phyloP scores from a whole-genome alignment of 306 rosid species.

The Cicer chorassanicum region DNA sequence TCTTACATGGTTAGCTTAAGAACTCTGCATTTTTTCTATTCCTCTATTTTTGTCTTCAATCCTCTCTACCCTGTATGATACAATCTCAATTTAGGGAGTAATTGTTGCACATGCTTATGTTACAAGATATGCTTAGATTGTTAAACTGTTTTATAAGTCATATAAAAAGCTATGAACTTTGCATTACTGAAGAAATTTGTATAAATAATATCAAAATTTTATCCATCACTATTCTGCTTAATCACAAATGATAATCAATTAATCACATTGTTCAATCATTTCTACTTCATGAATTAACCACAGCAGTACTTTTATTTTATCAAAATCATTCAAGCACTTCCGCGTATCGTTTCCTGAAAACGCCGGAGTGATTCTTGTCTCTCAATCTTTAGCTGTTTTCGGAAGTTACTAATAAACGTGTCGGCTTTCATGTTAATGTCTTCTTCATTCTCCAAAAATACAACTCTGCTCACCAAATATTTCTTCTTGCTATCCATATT shows the following conservation, averaged over 20 bases:
- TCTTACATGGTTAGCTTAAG: too few species aligned
- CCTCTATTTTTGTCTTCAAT: too few species aligned
- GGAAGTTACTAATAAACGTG: constrained; percentile 67
- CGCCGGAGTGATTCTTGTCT: constrained; percentile 56
- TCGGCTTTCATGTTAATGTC: constrained; percentile 62
- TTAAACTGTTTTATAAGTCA: neutral
- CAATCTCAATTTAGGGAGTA: too few species aligned
- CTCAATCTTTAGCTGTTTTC: constrained; percentile 61
- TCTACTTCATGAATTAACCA: neutral
- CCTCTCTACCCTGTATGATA: too few species aligned
- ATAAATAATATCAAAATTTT: constrained; percentile 16
- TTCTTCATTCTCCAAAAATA: constrained; percentile 37
- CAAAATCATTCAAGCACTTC: constrained; percentile 48
- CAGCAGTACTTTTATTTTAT: neutral
- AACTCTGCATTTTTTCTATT: too few species aligned
- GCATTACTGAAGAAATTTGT: neutral
- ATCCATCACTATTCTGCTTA: neutral
- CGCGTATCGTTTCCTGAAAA: constrained; percentile 50
- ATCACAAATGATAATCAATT: neutral
- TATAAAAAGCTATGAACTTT: neutral
- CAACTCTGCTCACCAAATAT: constrained; percentile 20
- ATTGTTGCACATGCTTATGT: too few species aligned
- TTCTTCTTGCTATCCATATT: constrained; percentile 39
- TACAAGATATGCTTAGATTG: too few species aligned
- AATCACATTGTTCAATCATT: neutral